Base-by-base conservation (phyloP, 1,139 yeast genomes). In the Hanseniaspora uvarum region DNA sequence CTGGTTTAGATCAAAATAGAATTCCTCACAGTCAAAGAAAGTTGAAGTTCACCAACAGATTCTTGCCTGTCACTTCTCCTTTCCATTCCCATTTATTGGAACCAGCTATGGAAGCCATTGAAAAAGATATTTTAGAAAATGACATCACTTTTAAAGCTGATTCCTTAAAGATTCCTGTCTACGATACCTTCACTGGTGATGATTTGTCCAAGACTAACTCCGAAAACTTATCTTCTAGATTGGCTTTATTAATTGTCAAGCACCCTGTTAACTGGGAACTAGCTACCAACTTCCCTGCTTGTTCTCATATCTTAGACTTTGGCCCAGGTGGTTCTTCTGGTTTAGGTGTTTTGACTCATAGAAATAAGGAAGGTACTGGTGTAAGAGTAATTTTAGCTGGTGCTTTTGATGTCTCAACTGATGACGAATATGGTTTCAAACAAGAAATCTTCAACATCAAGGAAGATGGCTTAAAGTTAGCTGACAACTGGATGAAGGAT, bases 301-400 rank as follows among this genome's bases (percentile, higher is more conserved):
- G 94, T 30, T 85, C 96, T 53, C 98, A 94, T 68, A 79, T 92
- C 62, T 71, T 92, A 61, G 99, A 92, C 71, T 92, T 92, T 65
- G 99, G 99, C 66, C 99, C 98, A 58, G 98, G 99, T 71, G 98
- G 97, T 62, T 82, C 86, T 52, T 86, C 97, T 49, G 99, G 99
- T 62, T 77, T 92, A 62, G 98, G 98, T 71, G 84, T 86, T 59
- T 78, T 92, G 64, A 92, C 98, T 57, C 96, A 88, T 72, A 84
- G 95, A 72, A 92, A 89, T 74, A 92, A 89, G 73, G 98, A 92
- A 66, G 99, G 99, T 72, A 87, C 97, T 55, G 99, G 99, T 70
- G 84, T 87, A 52, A 84, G 99, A 72, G 75, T 92, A 58, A 86
- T 92, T 62, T 78, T 94, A 61, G 97, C 95, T 53, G 97, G 98